Conservation (phyloP, 805 yeast species). For the Metschnikowia lachancei region DNA sequence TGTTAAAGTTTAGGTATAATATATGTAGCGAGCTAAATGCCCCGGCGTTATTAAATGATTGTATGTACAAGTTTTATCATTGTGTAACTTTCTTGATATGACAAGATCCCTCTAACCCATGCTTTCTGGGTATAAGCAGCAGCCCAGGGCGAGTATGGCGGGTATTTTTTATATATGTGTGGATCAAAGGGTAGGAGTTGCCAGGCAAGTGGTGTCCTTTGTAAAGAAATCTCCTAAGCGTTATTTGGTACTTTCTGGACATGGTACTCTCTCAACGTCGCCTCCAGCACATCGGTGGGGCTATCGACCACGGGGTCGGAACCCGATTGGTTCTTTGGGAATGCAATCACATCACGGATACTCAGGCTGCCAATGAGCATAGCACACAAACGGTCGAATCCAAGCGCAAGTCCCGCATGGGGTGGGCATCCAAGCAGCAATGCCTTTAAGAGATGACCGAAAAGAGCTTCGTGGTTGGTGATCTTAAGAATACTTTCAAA, state of each 20-base stretch:
- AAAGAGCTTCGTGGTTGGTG: slow-evolving; percentile 54
- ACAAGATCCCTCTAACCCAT: too few relatives aligned
- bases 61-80: slow-evolving; percentile 3
- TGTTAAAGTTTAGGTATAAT: too few relatives aligned
- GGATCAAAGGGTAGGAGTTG: too few relatives aligned
- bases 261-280: slow-evolving; percentile 54
- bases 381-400: slow-evolving; percentile 90
- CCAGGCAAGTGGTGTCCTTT: too few relatives aligned
- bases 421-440: slow-evolving; percentile 95
- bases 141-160: too few relatives aligned
- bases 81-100: too few relatives aligned
- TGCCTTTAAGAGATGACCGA: slow-evolving; percentile 84
- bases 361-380: slow-evolving; percentile 76
- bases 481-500: slow-evolving; percentile 65
- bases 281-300: slow-evolving; percentile 63
- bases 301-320: slow-evolving; percentile 83
- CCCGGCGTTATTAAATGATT: not conserved
- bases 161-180: too few relatives aligned
- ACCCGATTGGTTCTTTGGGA: slow-evolving; percentile 91
- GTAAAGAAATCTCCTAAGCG: too few relatives aligned
- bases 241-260: slow-evolving; percentile 24
- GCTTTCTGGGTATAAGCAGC: too few relatives aligned
- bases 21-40: too few relatives aligned
- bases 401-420: slow-evolving; percentile 95
- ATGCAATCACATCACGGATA: slow-evolving; percentile 91